A percentile compares a stretch with the other conserved stretches of the same genome.
These are phyloP conservation scores for Fonsecaea pedrosoi DNA, from an alignment of 2,329 filamentous ascomycete genomes.

Conservation along the genomic window DNA sequence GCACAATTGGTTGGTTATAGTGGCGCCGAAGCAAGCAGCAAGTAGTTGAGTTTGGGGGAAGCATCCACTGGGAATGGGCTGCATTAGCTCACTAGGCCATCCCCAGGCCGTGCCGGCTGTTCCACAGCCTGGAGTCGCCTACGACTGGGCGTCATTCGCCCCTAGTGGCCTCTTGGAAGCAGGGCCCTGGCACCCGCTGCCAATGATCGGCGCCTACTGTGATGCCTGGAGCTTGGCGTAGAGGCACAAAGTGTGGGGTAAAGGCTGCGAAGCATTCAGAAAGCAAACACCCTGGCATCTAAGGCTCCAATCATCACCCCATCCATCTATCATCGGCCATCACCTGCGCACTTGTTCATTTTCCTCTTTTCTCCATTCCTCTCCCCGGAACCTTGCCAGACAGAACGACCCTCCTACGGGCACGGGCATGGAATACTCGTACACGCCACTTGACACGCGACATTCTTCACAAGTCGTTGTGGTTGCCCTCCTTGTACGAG, in stretches of 20 bases:
- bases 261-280: slow-evolving; percentile 1
- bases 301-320: not conserved
- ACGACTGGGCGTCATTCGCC: slow-evolving; percentile 7
- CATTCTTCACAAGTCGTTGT: not conserved
- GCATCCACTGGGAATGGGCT: not conserved
- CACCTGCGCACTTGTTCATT: not conserved
- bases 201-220: slow-evolving; percentile 17
- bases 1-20: slow-evolving; percentile 12
- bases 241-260: slow-evolving; percentile 23
- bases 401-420: not conserved
- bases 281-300: not conserved
- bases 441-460: slow-evolving; percentile 9
- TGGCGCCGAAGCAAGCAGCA: slow-evolving; percentile 17
- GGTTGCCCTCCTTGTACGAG: not conserved
- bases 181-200: slow-evolving; percentile 3
- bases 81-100: slow-evolving; percentile 18
- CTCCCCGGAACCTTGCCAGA: not conserved
- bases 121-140: slow-evolving; percentile 17
- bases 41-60: slow-evolving; percentile 4
- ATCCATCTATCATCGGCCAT: not conserved
- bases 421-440: not conserved
- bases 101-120: slow-evolving; percentile 19
- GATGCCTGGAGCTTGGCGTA: slow-evolving; percentile 5
- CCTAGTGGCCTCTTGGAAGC: slow-evolving; percentile 5
- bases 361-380: not conserved